phyloP scores from a whole-genome alignment of 441 rosid genomes.

The Gossypium davidsonii region DNA sequence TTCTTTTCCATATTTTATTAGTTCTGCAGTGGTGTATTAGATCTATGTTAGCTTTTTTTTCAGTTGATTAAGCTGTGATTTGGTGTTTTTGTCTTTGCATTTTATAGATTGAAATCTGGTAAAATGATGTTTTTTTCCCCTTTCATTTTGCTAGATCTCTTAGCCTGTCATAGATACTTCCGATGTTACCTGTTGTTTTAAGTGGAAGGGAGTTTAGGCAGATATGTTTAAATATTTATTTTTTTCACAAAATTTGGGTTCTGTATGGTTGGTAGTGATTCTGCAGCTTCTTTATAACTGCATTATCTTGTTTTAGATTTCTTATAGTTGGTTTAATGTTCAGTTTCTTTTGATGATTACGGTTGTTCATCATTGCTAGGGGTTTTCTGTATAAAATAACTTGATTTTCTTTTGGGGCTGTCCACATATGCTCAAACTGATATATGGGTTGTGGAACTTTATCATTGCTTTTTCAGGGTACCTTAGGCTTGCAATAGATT shows the following conservation, averaged over 20 bases:
- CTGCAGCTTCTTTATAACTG: not conserved
- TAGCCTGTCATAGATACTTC: not conserved
- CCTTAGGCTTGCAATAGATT: not conserved
- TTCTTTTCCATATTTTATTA: not conserved
- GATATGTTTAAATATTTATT: not conserved
- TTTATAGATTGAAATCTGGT: not conserved
- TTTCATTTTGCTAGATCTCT: constrained; percentile 3
- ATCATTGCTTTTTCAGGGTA: not conserved
- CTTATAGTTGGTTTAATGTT: not conserved
- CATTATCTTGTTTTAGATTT: constrained; percentile 1
- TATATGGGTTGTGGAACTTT: not conserved
- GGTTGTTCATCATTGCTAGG: not conserved
- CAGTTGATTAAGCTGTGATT: constrained; percentile 9
- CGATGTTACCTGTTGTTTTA: not conserved
- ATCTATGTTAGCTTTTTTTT: constrained; percentile 13
- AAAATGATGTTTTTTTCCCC: not conserved
- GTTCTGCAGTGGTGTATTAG: constrained; percentile 1
- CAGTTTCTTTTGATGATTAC: not conserved
- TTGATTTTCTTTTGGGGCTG: not conserved
- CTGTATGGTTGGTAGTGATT: not conserved
- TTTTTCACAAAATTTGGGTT: not conserved
- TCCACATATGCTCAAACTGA: constrained; percentile 4
- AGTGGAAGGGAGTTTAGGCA: not conserved
- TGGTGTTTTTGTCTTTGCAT: not conserved
- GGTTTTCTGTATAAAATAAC: not conserved